Conservation (phyloP, 2,329 filamentous ascomycete genomes). For the Leptosphaerulina australis region DNA sequence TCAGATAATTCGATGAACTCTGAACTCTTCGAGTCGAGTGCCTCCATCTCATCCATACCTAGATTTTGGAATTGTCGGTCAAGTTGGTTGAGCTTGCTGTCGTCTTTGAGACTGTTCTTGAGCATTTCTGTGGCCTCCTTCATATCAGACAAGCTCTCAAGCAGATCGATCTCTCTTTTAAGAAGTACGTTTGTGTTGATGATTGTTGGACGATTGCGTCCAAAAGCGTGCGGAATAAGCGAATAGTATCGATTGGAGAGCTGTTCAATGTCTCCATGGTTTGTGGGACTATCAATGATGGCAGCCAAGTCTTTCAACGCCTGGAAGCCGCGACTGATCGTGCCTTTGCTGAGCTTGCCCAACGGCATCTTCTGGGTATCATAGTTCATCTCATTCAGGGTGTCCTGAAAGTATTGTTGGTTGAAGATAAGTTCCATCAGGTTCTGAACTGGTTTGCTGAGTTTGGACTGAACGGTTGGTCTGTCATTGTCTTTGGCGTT, state of each 20-base stretch:
- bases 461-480: slow-evolving; percentile 55
- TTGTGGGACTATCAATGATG: slow-evolving; percentile 64
- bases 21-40: slow-evolving; percentile 61
- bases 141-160: slow-evolving; percentile 84
- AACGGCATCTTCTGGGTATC: slow-evolving; percentile 78
- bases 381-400: slow-evolving; percentile 72
- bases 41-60: slow-evolving; percentile 76
- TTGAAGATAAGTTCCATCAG: slow-evolving; percentile 87
- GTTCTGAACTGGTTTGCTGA: slow-evolving; percentile 66
- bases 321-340: slow-evolving; percentile 76
- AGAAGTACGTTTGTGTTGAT: slow-evolving; percentile 64
- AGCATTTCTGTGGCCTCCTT: slow-evolving; percentile 80
- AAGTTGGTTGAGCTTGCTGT: slow-evolving; percentile 64
- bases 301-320: slow-evolving; percentile 75
- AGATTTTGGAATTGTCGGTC: slow-evolving; percentile 76
- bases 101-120: slow-evolving; percentile 63
- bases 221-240: slow-evolving; percentile 81
- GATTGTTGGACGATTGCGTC: slow-evolving; percentile 72
- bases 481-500: slow-evolving; percentile 34
- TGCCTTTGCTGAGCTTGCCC: slow-evolving; percentile 81
- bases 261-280: slow-evolving; percentile 60
- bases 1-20: slow-evolving; percentile 70
- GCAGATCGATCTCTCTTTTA: slow-evolving; percentile 77
- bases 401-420: slow-evolving; percentile 69
- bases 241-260: slow-evolving; percentile 82